Conservation (phyloP, 1,284 basidiomycete genomes). For the Xanthoconium separans region DNA sequence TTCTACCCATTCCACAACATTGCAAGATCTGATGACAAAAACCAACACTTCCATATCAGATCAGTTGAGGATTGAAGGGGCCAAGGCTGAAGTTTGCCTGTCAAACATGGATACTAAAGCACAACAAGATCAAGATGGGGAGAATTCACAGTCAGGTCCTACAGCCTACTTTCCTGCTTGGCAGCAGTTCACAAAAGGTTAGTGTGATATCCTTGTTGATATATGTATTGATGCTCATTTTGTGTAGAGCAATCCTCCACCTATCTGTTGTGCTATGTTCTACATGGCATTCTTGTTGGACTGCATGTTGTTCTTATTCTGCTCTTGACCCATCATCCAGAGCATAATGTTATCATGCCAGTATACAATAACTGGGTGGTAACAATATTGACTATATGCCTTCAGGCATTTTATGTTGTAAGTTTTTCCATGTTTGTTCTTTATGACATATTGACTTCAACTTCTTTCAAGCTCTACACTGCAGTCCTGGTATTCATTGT, state of each 20-base stretch:
- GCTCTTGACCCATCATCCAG: neutral
- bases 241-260: neutral
- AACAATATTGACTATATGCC: neutral
- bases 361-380: neutral
- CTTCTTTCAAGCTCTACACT: constrained; percentile 8
- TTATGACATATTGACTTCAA: neutral
- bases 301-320: neutral
- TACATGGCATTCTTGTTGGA: neutral
- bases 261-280: neutral
- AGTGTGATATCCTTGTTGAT: neutral
- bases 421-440: neutral
- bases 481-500: constrained; percentile 6
- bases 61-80: neutral
- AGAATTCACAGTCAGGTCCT: too few species aligned
- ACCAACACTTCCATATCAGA: neutral
- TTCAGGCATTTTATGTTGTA: constrained; percentile 1
- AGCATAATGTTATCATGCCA: neutral
- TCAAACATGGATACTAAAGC: neutral
- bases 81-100: neutral
- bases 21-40: neutral
- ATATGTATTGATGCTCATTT: neutral
- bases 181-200: neutral
- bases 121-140: neutral
- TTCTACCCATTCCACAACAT: neutral
- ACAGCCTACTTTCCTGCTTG: neutral